These are phyloP conservation scores for Fusarium circinatum DNA, from an alignment of 2,329 filamentous ascomycete species.

Conservation along the genomic window DNA sequence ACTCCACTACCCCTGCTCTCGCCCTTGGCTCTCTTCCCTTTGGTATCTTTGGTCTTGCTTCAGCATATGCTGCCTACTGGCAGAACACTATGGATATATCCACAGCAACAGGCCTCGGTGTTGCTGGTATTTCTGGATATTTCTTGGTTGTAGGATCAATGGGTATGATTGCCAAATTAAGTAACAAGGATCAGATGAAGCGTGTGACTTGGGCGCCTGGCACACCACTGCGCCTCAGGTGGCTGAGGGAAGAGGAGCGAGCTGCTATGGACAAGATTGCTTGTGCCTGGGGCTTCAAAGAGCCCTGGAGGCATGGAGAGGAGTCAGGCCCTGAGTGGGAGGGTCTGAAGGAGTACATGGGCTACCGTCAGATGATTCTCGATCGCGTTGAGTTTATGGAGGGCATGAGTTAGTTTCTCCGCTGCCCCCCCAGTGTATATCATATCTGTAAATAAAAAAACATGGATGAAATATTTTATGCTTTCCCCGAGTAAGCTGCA, in stretches of 20 bases:
- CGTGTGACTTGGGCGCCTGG: slow-evolving; percentile 91
- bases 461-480: neutral
- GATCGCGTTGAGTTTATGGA: slow-evolving; percentile 92
- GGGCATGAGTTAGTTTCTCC: slow-evolving; percentile 70
- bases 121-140: slow-evolving; percentile 85
- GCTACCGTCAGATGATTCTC: slow-evolving; percentile 86
- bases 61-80: slow-evolving; percentile 56
- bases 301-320: slow-evolving; percentile 81
- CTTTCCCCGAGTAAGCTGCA: neutral
- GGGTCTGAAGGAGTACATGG: slow-evolving; percentile 82
- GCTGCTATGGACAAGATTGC: slow-evolving; percentile 88
- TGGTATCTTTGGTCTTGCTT: slow-evolving; percentile 76
- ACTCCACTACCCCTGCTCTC: slow-evolving; percentile 68
- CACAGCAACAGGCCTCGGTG: slow-evolving; percentile 80
- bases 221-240: slow-evolving; percentile 81
- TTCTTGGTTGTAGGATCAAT: slow-evolving; percentile 82
- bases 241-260: slow-evolving; percentile 90
- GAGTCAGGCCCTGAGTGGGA: slow-evolving; percentile 95
- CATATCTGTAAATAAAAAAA: slow-evolving; percentile 35
- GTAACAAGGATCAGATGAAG: slow-evolving; percentile 93
- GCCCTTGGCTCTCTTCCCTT: slow-evolving; percentile 70
- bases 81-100: slow-evolving; percentile 78
- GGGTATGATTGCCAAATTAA: slow-evolving; percentile 85
- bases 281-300: slow-evolving; percentile 90
- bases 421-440: slow-evolving; percentile 27